Evolutionary conservation across 768 basidiomycete species (phyloP), one percentile per base, ranked within the genome.

Genomic region (Boletus patriciae): DNA sequence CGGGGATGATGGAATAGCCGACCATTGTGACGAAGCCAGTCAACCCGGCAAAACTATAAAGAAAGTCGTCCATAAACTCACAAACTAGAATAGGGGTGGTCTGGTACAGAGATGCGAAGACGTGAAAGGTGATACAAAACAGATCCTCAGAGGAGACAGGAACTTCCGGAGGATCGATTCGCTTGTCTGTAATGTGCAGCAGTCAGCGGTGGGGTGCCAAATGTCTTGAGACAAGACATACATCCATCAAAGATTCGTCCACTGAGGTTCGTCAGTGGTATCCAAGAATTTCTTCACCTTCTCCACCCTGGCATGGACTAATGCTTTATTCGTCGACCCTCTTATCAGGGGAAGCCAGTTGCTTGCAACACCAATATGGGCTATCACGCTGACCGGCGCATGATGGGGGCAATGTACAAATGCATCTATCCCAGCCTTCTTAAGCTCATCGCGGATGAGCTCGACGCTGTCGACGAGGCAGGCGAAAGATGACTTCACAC

Each of bases 211-310:
- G 8, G 6, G 8, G 29, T 25, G 25, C 25, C 25, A 25, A 25
- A 25, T 4, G 8, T 29, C 29, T 29, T 9, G 9, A 10, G 29
- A 29, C 36, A 11, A 31, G 31, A 43, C 31, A 9, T 42, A 42
- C 40, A 19, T 41, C n/a, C 15, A 23, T 44, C 11, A 44, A 25
- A n/a, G 1, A 12, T 25, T 15, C 16, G 44, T 36, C 43, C 43
- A 52, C n/a, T 19, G 6, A 27, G 34, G 42, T 1, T 44, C 33
- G 7, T 37, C 25, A 2, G 52, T 37, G 25, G 44, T 53, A 21
- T 45, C 44, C 36, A 53, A 37, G 36, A 53, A 45, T 23, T 46
- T 38, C 43, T 45, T 45, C 43, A 53, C 18, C 36, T 45, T 53
- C n/a, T 53, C 44, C 27, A 46, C 52, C 18, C 38, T 37, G 6